Evolutionary conservation across 192 early-diverging fungal species (phyloP), one percentile per base, ranked within the genome.

Genomic region (Funneliformis geosporum): DNA sequence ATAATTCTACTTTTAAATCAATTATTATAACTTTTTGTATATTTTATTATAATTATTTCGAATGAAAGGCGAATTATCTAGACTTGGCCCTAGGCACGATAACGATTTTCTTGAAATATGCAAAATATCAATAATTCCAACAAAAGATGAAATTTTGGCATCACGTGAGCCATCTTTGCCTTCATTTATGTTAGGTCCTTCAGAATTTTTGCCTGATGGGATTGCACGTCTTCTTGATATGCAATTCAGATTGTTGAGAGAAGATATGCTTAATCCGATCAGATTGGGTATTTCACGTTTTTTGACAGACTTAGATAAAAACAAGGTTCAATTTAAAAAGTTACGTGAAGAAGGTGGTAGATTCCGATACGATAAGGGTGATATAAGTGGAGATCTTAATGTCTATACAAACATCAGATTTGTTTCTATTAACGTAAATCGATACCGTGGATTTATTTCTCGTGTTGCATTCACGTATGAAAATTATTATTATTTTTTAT

Each of bases 171-270:
- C 90, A 0, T 86, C 83, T 73, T 73, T 92, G 27, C 91, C 91
- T 5, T 84, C 84, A 16, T 79, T 60, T 38, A 59, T 80, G 21
- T 68, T 74, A 8, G 81, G 80, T 42, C 72, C 79, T 0, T 85
- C 85, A 11, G 87, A 90, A 78, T 89, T 85, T 73, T 64, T 90
- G 2, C 76, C 82, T 8, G 47, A 47, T 44, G 91, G 90, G 0
- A 79, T 83, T 64, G 83, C 80, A 7, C 85, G 88, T 7, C 84
- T 88, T 27, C 25, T 91, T 14, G 90, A 92, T 78, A 86, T 79
- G 12, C 88, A 91, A 67, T 92, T 91, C 67, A 87, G 90, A 0
- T 78, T 92, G 4, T 82, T 90, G 18, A 77, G 91, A 21, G 90
- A 92, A 62, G 91, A 92, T 46, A 81, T 90, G 79, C 62, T 91